Evolutionary conservation across 2,329 filamentous ascomycete species (phyloP).

Genomic region (Colletotrichum sp.): DNA sequence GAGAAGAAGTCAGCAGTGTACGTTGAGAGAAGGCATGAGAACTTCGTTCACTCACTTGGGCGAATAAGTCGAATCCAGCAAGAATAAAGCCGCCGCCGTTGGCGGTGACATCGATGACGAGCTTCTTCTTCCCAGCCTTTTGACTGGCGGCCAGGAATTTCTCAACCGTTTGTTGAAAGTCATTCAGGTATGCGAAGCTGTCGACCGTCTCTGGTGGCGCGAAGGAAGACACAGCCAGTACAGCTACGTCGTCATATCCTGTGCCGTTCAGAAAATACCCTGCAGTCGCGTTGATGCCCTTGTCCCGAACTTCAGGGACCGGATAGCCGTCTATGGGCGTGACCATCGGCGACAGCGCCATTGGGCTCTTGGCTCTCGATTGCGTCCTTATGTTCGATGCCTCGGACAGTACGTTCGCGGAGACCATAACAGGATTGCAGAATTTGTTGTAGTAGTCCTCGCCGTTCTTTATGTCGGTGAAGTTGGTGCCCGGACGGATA

Average conservation of each 20-base stretch:
- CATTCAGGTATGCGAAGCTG: constrained; percentile 27
- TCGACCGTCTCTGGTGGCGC: constrained; percentile 22
- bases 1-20: neutral
- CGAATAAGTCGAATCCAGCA: constrained; percentile 67
- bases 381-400: neutral
- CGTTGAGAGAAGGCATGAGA: constrained; percentile 40
- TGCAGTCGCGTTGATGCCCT: constrained; percentile 29
- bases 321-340: constrained; percentile 32
- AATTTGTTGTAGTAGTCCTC: constrained; percentile 40
- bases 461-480: constrained; percentile 34
- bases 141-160: constrained; percentile 34
- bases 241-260: constrained; percentile 39
- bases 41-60: constrained; percentile 42
- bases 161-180: constrained; percentile 34
- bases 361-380: neutral
- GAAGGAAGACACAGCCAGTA: constrained; percentile 33
- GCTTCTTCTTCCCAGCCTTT: constrained; percentile 59
- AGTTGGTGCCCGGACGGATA: constrained; percentile 29
- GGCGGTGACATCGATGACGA: constrained; percentile 63
- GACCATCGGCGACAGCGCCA: neutral
- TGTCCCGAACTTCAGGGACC: constrained; percentile 31
- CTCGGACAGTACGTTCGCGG: neutral
- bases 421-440: constrained; percentile 29
- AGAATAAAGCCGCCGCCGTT: constrained; percentile 66
- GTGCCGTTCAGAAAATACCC: constrained; percentile 40